Percentiles rank a stretch among this genome's conserved stretches.
These are phyloP conservation scores for Talaromyces sp. DNA, from an alignment of 2,329 filamentous ascomycete genomes.

Conservation along the genomic window DNA sequence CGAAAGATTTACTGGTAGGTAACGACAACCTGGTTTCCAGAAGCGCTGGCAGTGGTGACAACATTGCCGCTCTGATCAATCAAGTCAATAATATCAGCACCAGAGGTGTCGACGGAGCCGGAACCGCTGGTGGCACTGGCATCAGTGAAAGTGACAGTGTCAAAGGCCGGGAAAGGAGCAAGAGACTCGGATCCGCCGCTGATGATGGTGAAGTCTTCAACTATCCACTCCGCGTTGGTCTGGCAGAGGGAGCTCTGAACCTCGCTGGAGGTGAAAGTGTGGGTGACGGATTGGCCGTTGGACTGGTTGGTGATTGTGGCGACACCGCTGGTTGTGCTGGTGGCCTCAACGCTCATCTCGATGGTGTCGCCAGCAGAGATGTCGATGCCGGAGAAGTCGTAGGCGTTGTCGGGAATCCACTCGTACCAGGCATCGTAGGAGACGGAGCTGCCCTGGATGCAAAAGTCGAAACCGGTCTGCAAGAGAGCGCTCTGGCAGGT, in stretches of 20 bases:
- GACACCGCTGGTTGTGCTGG: conserved; percentile 45
- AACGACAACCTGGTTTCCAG: conserved; percentile 30
- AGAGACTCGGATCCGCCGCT: conserved; percentile 37
- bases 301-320: conserved; percentile 53
- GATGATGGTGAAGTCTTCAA: conserved; percentile 54
- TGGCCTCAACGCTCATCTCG: conserved; percentile 41
- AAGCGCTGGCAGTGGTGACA: conserved; percentile 30
- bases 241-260: conserved; percentile 48
- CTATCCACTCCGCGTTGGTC: conserved; percentile 63
- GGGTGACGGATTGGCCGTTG: conserved; percentile 54
- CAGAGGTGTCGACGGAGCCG: conserved; percentile 30
- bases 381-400: conserved; percentile 51
- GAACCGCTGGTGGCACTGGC: conserved; percentile 29
- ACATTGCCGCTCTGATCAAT: conserved; percentile 43
- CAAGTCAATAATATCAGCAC: conserved; percentile 49
- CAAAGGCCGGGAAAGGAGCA: conserved; percentile 51
- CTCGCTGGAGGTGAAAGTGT: conserved; percentile 49
- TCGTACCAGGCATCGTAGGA: conserved; percentile 61
- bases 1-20: conserved; percentile 21
- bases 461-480: conserved; percentile 60
- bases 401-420: conserved; percentile 59
- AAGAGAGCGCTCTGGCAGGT: conserved; percentile 56
- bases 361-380: conserved; percentile 50
- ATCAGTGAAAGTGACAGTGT: conserved; percentile 43
- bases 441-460: conserved; percentile 38